A percentile compares a stretch with the other conserved stretches of the same genome.
phyloP scores from a whole-genome alignment of 1,284 basidiomycete species.

The Papiliotrema terrestris region DNA sequence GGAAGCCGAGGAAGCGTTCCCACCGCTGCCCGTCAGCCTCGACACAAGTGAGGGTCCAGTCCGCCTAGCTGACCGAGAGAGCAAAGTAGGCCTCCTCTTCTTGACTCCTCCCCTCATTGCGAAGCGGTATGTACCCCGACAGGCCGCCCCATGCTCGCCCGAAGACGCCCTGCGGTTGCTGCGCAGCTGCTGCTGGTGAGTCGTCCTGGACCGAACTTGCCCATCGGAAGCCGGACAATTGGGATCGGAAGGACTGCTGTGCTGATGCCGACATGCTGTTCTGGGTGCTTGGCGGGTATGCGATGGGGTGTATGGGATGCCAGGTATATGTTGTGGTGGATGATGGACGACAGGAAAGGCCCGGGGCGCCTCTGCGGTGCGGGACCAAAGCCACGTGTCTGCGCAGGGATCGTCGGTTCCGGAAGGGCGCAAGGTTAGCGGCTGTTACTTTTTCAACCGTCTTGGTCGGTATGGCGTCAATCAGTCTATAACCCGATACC shows the following conservation, averaged over 20 bases:
- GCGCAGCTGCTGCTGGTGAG: constrained; percentile 56
- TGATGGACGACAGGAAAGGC: too few species aligned
- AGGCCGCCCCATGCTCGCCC: constrained; percentile 55
- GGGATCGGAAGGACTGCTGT: constrained; percentile 43
- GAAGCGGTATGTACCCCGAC: constrained; percentile 77
- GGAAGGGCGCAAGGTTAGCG: too few species aligned
- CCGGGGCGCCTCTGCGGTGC: too few species aligned
- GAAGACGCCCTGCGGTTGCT: constrained; percentile 57
- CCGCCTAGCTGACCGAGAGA: constrained; percentile 62
- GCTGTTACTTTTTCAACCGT: too few species aligned
- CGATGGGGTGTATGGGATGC: too few species aligned
- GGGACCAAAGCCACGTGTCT: too few species aligned
- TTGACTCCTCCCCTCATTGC: constrained; percentile 75
- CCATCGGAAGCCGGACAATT: constrained; percentile 70
- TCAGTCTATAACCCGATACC: neutral
- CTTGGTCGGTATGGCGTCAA: too few species aligned
- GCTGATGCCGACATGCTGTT: constrained; percentile 11
- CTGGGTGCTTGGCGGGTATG: too few species aligned
- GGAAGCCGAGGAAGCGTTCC: constrained; percentile 73
- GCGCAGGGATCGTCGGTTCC: too few species aligned
- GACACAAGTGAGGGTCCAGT: constrained; percentile 6
- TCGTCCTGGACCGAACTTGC: constrained; percentile 70
- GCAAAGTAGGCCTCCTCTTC: constrained; percentile 98
- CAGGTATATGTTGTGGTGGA: too few species aligned
- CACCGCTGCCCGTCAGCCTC: constrained; percentile 11